These are phyloP conservation scores for Phytophthora sansomeana DNA, from an alignment of 352 stramenopile species.

Conservation along the genomic window DNA sequence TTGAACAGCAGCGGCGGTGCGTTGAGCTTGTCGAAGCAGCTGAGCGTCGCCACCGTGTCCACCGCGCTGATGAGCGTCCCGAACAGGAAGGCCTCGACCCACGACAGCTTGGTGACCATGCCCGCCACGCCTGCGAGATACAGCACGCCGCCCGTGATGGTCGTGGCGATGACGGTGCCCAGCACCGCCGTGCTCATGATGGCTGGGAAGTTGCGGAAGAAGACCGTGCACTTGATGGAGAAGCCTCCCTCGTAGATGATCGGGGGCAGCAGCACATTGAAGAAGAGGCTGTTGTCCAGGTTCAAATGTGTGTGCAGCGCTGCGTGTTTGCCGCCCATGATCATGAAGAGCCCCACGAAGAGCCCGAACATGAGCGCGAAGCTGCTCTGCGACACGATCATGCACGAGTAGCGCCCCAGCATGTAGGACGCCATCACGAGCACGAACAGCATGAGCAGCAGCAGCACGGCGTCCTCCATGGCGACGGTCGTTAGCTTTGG, in stretches of 20 bases:
- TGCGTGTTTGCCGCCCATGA: constrained; percentile 69
- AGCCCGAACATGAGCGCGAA: constrained; percentile 88
- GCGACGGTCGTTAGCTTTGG: constrained; percentile 11
- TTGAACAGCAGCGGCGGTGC: constrained; percentile 93
- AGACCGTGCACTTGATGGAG: constrained; percentile 85
- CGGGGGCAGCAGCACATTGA: constrained; percentile 84
- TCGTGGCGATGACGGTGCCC: constrained; percentile 81
- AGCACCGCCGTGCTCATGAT: constrained; percentile 88
- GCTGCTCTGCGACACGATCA: constrained; percentile 87
- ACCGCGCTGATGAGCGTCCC: constrained; percentile 93
- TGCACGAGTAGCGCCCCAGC: constrained; percentile 85
- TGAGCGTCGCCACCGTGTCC: constrained; percentile 93
- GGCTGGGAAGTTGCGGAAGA: constrained; percentile 88
- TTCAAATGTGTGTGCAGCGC: constrained; percentile 82
- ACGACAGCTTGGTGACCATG: constrained; percentile 80
- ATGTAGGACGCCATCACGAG: constrained; percentile 91
- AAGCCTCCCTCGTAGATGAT: constrained; percentile 91
- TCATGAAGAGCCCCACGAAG: constrained; percentile 72
- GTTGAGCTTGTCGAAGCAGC: constrained; percentile 93
- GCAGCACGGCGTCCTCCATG: constrained; percentile 86
- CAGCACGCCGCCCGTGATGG: constrained; percentile 77
- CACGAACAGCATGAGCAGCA: constrained; percentile 88
- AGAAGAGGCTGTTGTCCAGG: constrained; percentile 90
- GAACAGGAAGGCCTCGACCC: constrained; percentile 93
- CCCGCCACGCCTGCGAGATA: constrained; percentile 68